A percentile compares a stretch with the other conserved stretches of the same genome.
Evolutionary conservation across 1,139 yeast genomes (phyloP).

Genomic region (Hansenula lynferdii): DNA sequence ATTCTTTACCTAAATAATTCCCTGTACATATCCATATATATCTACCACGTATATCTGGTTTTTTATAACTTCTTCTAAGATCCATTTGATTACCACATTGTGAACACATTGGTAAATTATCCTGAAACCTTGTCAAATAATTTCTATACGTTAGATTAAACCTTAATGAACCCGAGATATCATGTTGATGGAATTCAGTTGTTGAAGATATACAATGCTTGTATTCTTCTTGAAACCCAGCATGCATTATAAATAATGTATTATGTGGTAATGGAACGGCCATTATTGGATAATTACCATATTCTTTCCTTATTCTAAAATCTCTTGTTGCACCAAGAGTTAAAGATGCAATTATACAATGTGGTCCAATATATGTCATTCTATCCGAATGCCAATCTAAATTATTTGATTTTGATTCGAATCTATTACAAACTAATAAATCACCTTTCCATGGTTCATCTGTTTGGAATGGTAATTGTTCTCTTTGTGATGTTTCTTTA

Average conservation of each 20-base stretch:
- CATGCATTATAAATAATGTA: conserved; percentile 62
- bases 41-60: conserved; percentile 38
- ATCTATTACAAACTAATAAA: conserved; percentile 52
- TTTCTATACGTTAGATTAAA: conserved; percentile 62
- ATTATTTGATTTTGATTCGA: conserved; percentile 41
- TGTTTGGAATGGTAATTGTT: conserved; percentile 26
- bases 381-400: conserved; percentile 76
- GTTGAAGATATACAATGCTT: conserved; percentile 49
- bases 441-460: conserved; percentile 45
- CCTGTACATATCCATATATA: conserved; percentile 51
- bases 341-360: conserved; percentile 57
- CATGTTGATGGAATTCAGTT: conserved; percentile 36
- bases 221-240: conserved; percentile 70
- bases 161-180: conserved; percentile 43
- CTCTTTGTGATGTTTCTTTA: conserved; percentile 26
- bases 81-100: conserved; percentile 42
- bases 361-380: conserved; percentile 65
- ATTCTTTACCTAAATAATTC: conserved; percentile 30
- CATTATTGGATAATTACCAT: conserved; percentile 31
- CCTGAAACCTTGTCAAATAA: conserved; percentile 34
- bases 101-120: conserved; percentile 45
- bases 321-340: conserved; percentile 66
- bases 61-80: conserved; percentile 41
- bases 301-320: conserved; percentile 47
- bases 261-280: conserved; percentile 65